These are phyloP conservation scores for Ploettnerulaceae sp. DNA, from an alignment of 2,329 filamentous ascomycete species.

Conservation along the genomic window DNA sequence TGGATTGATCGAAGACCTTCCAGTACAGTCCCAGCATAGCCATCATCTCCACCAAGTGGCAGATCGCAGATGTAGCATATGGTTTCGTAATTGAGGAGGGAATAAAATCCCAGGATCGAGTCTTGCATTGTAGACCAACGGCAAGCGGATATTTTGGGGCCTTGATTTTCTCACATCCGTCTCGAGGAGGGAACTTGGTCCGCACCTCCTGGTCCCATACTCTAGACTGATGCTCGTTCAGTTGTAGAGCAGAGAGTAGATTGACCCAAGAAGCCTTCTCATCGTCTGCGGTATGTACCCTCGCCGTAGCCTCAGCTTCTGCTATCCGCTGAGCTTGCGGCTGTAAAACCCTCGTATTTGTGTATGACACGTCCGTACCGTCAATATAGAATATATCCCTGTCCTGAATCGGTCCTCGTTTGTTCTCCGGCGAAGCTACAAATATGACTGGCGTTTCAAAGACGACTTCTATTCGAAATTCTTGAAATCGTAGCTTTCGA, in stretches of 20 bases:
- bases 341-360: slow-evolving; percentile 21
- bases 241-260: slow-evolving; percentile 46
- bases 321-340: slow-evolving; percentile 12
- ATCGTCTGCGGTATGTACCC: slow-evolving; percentile 51
- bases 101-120: slow-evolving; percentile 38
- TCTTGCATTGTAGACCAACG: slow-evolving; percentile 32
- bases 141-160: slow-evolving; percentile 24
- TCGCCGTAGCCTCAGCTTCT: slow-evolving; percentile 14
- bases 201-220: slow-evolving; percentile 36
- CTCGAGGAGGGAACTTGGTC: slow-evolving; percentile 9
- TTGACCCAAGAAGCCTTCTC: slow-evolving; percentile 52
- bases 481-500: slow-evolving; percentile 29
- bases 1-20: slow-evolving; percentile 51
- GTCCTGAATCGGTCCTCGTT: slow-evolving; percentile 25
- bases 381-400: slow-evolving; percentile 27
- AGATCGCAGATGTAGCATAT: slow-evolving; percentile 35
- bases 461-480: slow-evolving; percentile 37
- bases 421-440: slow-evolving; percentile 28
- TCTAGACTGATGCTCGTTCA: slow-evolving; percentile 45
- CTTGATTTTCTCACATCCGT: background rate
- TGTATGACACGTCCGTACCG: slow-evolving; percentile 25
- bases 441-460: slow-evolving; percentile 37
- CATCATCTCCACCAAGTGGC: slow-evolving; percentile 35
- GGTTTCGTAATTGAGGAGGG: slow-evolving; percentile 35
- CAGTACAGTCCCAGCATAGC: slow-evolving; percentile 47